phyloP scores from a whole-genome alignment of 2,329 filamentous ascomycete species.

The Curvularia spicifera region DNA sequence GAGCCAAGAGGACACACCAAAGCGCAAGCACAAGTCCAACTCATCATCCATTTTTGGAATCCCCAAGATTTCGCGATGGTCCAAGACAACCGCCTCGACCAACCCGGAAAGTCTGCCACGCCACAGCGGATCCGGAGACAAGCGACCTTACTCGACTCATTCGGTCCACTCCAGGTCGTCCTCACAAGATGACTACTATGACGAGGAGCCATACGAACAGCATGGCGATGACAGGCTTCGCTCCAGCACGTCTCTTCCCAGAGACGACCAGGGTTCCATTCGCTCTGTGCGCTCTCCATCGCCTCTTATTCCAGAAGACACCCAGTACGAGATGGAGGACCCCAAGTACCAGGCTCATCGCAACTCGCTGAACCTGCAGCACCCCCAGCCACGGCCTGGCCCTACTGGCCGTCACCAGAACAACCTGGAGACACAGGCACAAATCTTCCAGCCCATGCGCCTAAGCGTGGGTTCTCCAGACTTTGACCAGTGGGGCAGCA shows the following conservation, averaged over 20 bases:
- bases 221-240: conserved; percentile 64
- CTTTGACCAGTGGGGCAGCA: conserved; percentile 58
- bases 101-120: conserved; percentile 75
- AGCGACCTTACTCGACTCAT: conserved; percentile 64
- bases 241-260: conserved; percentile 48
- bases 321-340: conserved; percentile 58
- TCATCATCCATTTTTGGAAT: conserved; percentile 74
- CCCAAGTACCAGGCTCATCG: conserved; percentile 84
- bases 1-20: conserved; percentile 81
- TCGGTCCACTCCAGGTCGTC: conserved; percentile 74
- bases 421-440: conserved; percentile 74
- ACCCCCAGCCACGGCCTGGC: conserved; percentile 77
- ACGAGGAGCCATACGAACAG: conserved; percentile 63
- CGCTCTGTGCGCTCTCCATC: conserved; percentile 55
- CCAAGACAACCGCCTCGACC: conserved; percentile 91
- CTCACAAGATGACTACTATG: conserved; percentile 71
- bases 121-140: conserved; percentile 64
- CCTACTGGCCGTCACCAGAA: conserved; percentile 77
- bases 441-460: conserved; percentile 63
- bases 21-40: conserved; percentile 86
- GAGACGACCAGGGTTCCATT: conserved; percentile 31
- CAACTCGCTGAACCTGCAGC: conserved; percentile 79
- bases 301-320: conserved; percentile 62
- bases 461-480: conserved; percentile 42
- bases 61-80: conserved; percentile 96